These are phyloP conservation scores for Umbelopsis sp. DNA, from an alignment of 192 early-diverging fungal genomes.

Conservation along the genomic window DNA sequence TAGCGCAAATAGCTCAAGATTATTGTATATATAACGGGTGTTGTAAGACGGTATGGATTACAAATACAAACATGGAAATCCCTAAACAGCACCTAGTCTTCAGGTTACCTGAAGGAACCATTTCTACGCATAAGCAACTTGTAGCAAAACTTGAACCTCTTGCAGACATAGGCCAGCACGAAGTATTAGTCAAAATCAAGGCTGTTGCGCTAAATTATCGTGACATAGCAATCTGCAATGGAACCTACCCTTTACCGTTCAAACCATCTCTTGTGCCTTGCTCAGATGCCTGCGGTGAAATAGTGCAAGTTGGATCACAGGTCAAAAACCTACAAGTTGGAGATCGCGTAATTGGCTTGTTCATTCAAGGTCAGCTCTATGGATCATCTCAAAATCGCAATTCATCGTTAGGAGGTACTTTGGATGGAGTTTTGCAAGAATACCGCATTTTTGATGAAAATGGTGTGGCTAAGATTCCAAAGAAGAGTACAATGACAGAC, in stretches of 20 bases:
- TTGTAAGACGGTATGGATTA: no score
- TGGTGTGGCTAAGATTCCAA: slow-evolving; percentile 14
- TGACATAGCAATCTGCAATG: slow-evolving; percentile 7
- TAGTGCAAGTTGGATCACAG: slow-evolving; percentile 11
- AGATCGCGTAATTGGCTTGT: neutral
- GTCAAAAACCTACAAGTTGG: slow-evolving; percentile 17
- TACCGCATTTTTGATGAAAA: neutral
- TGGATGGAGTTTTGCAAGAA: slow-evolving; percentile 13
- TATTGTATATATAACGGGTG: no score
- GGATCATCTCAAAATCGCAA: neutral
- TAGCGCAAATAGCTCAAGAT: no score
- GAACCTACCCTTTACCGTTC: neutral
- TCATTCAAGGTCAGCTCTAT: neutral
- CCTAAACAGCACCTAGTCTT: neutral
- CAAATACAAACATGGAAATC: no score
- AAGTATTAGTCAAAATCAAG: slow-evolving; percentile 23
- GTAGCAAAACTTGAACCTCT: neutral
- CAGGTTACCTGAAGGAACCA: neutral
- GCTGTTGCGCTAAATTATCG: neutral
- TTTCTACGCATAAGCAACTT: neutral
- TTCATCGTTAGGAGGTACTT: neutral
- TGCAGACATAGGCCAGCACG: neutral
- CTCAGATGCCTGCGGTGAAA: slow-evolving; percentile 21
- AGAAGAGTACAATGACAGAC: slow-evolving; percentile 12
- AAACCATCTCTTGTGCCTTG: slow-evolving; percentile 8